Evolutionary conservation across 1,284 basidiomycete species (phyloP), one percentile per base, ranked within the genome.

Genomic region (Wolfiporia cocos): DNA sequence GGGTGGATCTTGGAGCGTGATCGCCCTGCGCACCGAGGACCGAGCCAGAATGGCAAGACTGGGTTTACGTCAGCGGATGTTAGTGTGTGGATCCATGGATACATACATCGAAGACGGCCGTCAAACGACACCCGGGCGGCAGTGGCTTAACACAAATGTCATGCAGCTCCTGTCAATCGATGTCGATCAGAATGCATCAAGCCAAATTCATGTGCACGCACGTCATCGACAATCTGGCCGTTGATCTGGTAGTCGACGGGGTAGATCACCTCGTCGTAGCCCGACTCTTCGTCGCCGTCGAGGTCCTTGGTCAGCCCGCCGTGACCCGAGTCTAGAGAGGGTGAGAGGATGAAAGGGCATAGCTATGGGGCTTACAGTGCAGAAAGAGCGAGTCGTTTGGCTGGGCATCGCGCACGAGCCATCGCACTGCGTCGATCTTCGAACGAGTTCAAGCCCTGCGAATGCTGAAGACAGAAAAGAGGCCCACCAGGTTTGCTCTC

Each of bases 341-440:
- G 15, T 22, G 36, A 7, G n/a, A 36, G 19, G 7, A 45, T 43
- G 20, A 28, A 22, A 32, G 14, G 14, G 21, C 17, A 34, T 23
- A 19, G 19, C 18, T 15, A 34, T 38, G 17, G 17, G 26, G 34
- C 81, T 44, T 51, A 89, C 89, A 95, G 56, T 94, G 92, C 74
- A 95, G 92, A 72, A 95, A 94, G 29, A 95, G 68, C 0, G 91
- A 83, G 56, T 95, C 92, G 52, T 94, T 84, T 3, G 88, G 81
- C 35, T 69, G 64, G 12, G 92, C 92, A 50, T 73, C 83, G 7
- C 64, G 65, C 11, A 93, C 88, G n/a, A 96, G 76, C 92, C 93
- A 96, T 49, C 81, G 74, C 88, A 94, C 93, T 1, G 83, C 92
- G 43, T 69, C 62, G 10, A 90, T 55, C 85, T 87, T 43, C 33